These are phyloP conservation scores for Vitis riparia DNA, from an alignment of 164 flowering plant species.

Conservation along the genomic window DNA sequence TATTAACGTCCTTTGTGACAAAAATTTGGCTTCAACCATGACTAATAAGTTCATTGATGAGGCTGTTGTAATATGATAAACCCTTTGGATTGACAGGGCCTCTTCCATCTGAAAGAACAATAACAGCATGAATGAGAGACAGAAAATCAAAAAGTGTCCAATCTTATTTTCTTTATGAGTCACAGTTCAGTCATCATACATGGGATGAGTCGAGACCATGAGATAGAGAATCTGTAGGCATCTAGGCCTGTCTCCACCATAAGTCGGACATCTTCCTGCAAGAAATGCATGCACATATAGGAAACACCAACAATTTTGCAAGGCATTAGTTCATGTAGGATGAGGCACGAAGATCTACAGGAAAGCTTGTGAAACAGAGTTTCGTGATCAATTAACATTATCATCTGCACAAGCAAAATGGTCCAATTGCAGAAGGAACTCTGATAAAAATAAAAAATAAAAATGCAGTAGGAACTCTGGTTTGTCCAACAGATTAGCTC, in stretches of 20 bases:
- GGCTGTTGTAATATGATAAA: conserved; percentile 64
- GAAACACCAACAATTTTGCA: too few relatives aligned
- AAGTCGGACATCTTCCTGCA: conserved; percentile 60
- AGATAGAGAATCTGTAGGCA: conserved; percentile 60
- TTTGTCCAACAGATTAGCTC: too few relatives aligned
- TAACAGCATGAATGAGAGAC: background rate
- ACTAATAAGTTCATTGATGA: conserved; percentile 54
- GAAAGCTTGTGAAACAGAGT: too few relatives aligned
- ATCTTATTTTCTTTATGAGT: background rate
- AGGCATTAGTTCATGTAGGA: too few relatives aligned
- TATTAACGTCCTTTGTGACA: too few relatives aligned
- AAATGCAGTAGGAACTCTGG: too few relatives aligned
- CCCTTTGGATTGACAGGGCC: conserved; percentile 75
- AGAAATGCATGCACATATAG: background rate
- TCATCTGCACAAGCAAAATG: too few relatives aligned
- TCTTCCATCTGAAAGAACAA: conserved; percentile 53
- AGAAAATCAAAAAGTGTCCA: background rate
- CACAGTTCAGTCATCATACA: conserved; percentile 22
- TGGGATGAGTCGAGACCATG: conserved; percentile 65
- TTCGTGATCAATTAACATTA: too few relatives aligned
- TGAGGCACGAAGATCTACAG: too few relatives aligned
- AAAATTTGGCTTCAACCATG: conserved; percentile 30
- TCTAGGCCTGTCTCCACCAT: conserved; percentile 56
- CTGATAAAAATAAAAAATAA: too few relatives aligned
- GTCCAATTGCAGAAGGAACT: too few relatives aligned